Conservation (phyloP, 805 yeast genomes). For the Metschnikowia noctiluminum region DNA sequence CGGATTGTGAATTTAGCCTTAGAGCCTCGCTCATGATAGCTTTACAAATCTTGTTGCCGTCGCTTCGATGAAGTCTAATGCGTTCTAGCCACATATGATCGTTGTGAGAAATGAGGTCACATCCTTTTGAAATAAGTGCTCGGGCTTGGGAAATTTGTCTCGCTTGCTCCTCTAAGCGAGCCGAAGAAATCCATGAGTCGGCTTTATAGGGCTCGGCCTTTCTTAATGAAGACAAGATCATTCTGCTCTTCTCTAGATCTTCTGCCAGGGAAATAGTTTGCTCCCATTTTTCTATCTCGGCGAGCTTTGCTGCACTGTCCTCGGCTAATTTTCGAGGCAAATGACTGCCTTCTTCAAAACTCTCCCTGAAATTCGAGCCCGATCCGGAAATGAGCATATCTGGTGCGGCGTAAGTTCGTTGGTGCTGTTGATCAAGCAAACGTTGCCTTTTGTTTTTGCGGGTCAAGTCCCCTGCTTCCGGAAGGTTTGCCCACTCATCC, state of each 20-base stretch:
- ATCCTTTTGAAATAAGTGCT: conserved; percentile 67
- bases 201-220: conserved; percentile 70
- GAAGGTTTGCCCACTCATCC: conserved; percentile 77
- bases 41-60: conserved; percentile 45
- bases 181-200: conserved; percentile 83
- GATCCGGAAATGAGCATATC: conserved; percentile 53
- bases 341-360: conserved; percentile 2
- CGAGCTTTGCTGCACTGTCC: conserved; percentile 3
- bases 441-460: conserved; percentile 71
- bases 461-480: conserved; percentile 88
- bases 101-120: conserved; percentile 58
- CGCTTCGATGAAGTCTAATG: conserved; percentile 54
- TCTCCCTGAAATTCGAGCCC: conserved; percentile 13
- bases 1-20: conserved; percentile 50
- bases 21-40: conserved; percentile 66
- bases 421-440: conserved; percentile 54
- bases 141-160: conserved; percentile 56
- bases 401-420: conserved; percentile 79
- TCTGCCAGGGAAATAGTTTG: conserved; percentile 6
- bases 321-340: not conserved
- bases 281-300: conserved; percentile 16
- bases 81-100: conserved; percentile 84
- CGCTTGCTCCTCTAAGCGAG: conserved; percentile 69
- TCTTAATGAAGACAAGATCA: conserved; percentile 63
- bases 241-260: conserved; percentile 45